A percentile compares a stretch with the other conserved stretches of the same genome.
Conservation (phyloP, 2,329 filamentous ascomycete species). For the Dryadomyces quercus-mongolicae region DNA sequence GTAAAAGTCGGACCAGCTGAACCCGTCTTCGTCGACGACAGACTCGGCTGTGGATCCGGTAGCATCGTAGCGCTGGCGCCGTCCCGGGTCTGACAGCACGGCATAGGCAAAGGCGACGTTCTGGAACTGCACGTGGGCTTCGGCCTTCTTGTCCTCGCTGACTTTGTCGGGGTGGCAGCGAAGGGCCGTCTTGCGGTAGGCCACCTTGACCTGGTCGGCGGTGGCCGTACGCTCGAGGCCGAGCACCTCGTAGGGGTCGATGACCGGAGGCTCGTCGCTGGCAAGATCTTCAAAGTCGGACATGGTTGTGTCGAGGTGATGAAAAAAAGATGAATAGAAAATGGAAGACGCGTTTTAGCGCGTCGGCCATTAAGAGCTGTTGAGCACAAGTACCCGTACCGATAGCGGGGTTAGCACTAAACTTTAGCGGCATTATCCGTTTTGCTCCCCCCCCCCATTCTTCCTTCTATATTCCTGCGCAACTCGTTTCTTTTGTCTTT, state of each 20-base stretch:
- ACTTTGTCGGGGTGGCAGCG: constrained; percentile 69
- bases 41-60: constrained; percentile 84
- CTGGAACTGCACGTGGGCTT: constrained; percentile 75
- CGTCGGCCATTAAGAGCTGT: background rate
- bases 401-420: background rate
- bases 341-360: background rate
- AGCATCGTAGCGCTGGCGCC: constrained; percentile 76
- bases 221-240: constrained; percentile 59
- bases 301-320: constrained; percentile 21
- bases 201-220: constrained; percentile 69
- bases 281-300: constrained; percentile 38
- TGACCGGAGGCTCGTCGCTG: constrained; percentile 46
- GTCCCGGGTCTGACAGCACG: constrained; percentile 69
- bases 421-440: background rate
- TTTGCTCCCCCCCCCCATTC: background rate
- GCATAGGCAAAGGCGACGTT: constrained; percentile 88
- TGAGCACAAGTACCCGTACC: no score
- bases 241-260: constrained; percentile 73
- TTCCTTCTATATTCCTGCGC: background rate
- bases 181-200: constrained; percentile 84
- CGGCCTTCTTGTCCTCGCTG: constrained; percentile 49
- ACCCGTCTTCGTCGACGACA: constrained; percentile 64
- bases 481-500: background rate
- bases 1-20: constrained; percentile 88
- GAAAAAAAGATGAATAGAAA: background rate